Evolutionary conservation across 345 rosid genomes (phyloP).

Genomic region (Lepidium africanum): DNA sequence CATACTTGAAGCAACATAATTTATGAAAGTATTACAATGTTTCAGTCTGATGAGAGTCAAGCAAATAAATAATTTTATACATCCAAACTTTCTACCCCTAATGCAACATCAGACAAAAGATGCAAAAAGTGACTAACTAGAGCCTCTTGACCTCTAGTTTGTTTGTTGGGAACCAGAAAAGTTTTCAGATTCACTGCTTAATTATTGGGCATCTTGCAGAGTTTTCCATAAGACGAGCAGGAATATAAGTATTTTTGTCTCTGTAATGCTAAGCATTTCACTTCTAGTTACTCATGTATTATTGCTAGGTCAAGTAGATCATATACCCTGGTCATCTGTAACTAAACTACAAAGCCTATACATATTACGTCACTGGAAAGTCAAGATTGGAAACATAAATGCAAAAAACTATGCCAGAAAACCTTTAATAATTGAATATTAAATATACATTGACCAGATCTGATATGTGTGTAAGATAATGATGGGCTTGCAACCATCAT

Average conservation of each 20-base stretch:
- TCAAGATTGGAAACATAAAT: not conserved
- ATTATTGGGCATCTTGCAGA: not conserved
- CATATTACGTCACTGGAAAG: not conserved
- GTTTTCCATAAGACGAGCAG: not conserved
- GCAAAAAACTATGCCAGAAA: not conserved
- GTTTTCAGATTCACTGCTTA: not conserved
- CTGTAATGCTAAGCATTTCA: not conserved
- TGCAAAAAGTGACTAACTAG: not conserved
- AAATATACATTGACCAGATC: conserved; percentile 7
- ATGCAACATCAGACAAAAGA: not conserved
- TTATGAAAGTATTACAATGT: not conserved
- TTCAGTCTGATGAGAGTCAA: not conserved
- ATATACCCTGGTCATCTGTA: not conserved
- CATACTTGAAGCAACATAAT: not conserved
- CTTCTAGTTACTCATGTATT: not conserved
- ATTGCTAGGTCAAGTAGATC: not conserved
- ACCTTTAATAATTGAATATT: not conserved
- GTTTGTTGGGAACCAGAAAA: not conserved
- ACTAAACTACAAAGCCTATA: conserved; percentile 5
- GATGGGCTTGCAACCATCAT: not conserved
- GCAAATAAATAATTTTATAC: not conserved
- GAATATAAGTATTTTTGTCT: not conserved
- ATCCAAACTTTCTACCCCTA: not conserved
- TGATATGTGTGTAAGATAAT: not conserved
- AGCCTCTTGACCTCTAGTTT: not conserved